Percentiles rank a stretch among this genome's conserved stretches.
These are phyloP conservation scores for Xylariaceae sp. DNA, from an alignment of 2,329 filamentous ascomycete genomes.

Conservation along the genomic window DNA sequence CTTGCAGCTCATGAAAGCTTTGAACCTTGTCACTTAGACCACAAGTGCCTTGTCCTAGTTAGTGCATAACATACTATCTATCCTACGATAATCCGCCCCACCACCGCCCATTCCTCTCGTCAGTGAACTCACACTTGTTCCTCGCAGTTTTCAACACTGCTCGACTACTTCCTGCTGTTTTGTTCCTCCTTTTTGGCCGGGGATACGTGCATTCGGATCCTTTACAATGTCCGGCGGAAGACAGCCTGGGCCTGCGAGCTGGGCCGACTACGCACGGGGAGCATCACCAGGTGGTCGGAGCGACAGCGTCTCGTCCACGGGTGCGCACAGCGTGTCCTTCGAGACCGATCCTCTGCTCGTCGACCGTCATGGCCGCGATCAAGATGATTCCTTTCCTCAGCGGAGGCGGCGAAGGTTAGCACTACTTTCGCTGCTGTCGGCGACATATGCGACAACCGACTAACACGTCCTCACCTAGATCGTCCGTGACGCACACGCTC, in stretches of 20 bases:
- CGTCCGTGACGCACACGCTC: constrained; percentile 58
- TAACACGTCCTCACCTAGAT: constrained; percentile 40
- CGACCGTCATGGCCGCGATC: constrained; percentile 34
- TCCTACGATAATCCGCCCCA: too few species aligned
- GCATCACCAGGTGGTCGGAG: constrained; percentile 31
- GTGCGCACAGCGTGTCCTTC: constrained; percentile 40
- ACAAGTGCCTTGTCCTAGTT: too few species aligned
- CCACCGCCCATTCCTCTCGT: too few species aligned
- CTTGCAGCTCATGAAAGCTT: too few species aligned
- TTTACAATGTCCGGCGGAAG: constrained; percentile 22
- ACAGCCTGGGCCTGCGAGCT: constrained; percentile 34
- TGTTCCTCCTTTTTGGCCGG: background rate
- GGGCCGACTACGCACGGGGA: constrained; percentile 47
- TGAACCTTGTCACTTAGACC: too few species aligned
- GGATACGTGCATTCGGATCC: background rate
- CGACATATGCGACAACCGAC: constrained; percentile 54
- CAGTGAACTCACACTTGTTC: too few species aligned
- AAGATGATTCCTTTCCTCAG: constrained; percentile 31
- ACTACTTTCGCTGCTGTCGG: constrained; percentile 48
- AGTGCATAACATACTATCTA: too few species aligned
- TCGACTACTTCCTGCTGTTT: too few species aligned
- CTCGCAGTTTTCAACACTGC: too few species aligned
- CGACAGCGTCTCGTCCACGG: constrained; percentile 40
- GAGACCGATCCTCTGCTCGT: constrained; percentile 48
- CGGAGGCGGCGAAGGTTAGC: constrained; percentile 37